Evolutionary conservation across 176 grass and related monocot genomes (phyloP), one percentile per base, ranked within the genome.

Genomic region (Poa pratensis): DNA sequence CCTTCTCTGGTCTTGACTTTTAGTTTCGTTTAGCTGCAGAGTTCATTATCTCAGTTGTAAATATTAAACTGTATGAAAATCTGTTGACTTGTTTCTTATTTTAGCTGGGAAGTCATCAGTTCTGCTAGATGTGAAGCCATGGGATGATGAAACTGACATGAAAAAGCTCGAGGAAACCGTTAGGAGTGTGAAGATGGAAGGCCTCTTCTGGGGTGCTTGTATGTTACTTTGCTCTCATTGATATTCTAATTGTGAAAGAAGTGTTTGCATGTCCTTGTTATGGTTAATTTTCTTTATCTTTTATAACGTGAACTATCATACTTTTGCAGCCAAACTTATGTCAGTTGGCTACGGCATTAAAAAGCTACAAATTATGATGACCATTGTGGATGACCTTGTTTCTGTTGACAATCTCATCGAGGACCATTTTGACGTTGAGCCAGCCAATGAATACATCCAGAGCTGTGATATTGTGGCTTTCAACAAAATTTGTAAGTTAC

Each of bases 71-170:
- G 65, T 66, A 11, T 70, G 20, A 69, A 37, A 81, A 64, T 48
- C 3, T 15, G 19, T 39, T 48, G 57, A 73, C n/a, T 76, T 82
- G 48, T 8, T 53, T 67, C 27, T 28, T 81, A 32, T 85, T 62
- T 77, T 73, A 94, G 82, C 75, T 86, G 86, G 88, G 23, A 91
- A 94, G 65, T 94, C 92, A 24, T 91, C 89, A 75, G 89, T 91
- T 57, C 82, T 94, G 3, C 85, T 91, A 62, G 92, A 94, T 85
- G 92, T 94, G 37, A 89, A 94, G 53, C 89, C 88, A 75, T 94
- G 89, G 89, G 86, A 91, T 51, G 88, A 91, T 43, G 91, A 96
- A 82, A 96, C 88, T 46, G 91, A 96, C 86, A 96, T 96, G 94
- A 57, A 83, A 59, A 96, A 93, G 87, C 89, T 93, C 10, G 91